Conservation (phyloP, 345 rosid species). For the Corchorus capsularis region DNA sequence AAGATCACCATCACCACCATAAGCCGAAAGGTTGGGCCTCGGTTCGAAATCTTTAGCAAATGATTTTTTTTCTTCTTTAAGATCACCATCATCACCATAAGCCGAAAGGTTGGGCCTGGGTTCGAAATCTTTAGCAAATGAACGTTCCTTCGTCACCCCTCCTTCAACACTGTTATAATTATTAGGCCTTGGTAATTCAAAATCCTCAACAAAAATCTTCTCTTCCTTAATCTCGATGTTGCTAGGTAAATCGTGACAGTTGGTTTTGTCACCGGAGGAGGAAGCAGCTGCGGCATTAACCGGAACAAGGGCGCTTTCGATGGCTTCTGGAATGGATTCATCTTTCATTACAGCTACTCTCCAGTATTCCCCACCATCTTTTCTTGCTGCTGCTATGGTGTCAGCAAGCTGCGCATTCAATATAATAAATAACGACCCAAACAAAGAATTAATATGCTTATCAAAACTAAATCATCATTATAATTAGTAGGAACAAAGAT, state of each 20-base stretch:
- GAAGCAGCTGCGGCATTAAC: neutral
- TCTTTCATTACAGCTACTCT: constrained; percentile 25
- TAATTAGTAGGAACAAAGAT: neutral
- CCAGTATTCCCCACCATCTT: constrained; percentile 38
- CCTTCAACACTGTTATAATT: too few relatives aligned
- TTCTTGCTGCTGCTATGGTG: constrained; percentile 21
- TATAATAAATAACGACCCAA: too few relatives aligned
- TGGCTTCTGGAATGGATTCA: constrained; percentile 31
- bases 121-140: too few relatives aligned
- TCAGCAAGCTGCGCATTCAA: constrained; percentile 15
- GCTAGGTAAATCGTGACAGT: neutral
- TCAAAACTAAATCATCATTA: neutral
- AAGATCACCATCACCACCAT: neutral
- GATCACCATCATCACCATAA: too few relatives aligned
- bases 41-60: neutral
- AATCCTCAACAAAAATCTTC: neutral
- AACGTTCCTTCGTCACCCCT: neutral
- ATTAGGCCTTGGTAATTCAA: neutral
- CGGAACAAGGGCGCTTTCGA: constrained; percentile 13
- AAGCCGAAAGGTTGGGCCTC: neutral
- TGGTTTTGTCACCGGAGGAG: neutral
- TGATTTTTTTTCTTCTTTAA: neutral
- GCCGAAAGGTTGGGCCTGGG: too few relatives aligned
- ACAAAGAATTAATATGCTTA: too few relatives aligned
- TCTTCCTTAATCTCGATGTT: neutral